These are phyloP conservation scores for Hypsizygus marmoreus DNA, from an alignment of 768 basidiomycete genomes.

Conservation along the genomic window DNA sequence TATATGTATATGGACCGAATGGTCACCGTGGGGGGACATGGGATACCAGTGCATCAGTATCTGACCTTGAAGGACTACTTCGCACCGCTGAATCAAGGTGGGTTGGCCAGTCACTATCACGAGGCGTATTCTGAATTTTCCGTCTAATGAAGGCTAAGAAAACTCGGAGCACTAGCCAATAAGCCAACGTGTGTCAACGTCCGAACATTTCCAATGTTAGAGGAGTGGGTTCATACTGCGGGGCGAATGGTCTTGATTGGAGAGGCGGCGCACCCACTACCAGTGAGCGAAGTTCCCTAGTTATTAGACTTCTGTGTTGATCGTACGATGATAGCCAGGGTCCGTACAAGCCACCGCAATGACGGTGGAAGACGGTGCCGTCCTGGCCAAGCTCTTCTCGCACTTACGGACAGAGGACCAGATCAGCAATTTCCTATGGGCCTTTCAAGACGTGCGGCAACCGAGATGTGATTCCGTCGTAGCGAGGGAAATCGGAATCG, in stretches of 20 bases:
- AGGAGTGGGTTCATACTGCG: slow-evolving; percentile 50
- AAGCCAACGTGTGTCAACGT: slow-evolving; percentile 37
- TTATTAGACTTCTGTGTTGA: not conserved
- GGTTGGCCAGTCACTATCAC: slow-evolving; percentile 2
- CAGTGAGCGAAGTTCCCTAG: slow-evolving; percentile 34
- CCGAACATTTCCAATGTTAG: slow-evolving; percentile 37
- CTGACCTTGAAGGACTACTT: slow-evolving; percentile 30
- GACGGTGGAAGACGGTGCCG: slow-evolving; percentile 60
- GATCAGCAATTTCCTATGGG: slow-evolving; percentile 50
- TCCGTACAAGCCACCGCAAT: slow-evolving; percentile 50
- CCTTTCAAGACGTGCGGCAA: slow-evolving; percentile 58
- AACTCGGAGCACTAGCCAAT: slow-evolving; percentile 36
- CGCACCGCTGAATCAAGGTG: slow-evolving; percentile 40
- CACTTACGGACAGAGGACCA: slow-evolving; percentile 49
- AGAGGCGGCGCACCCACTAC: slow-evolving; percentile 56
- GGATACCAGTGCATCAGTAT: slow-evolving; percentile 26
- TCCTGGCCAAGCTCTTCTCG: slow-evolving; percentile 60
- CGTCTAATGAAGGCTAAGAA: slow-evolving; percentile 30
- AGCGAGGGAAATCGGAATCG: slow-evolving; percentile 42
- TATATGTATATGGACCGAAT: slow-evolving; percentile 29
- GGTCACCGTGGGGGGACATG: slow-evolving; percentile 29
- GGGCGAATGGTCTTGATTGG: slow-evolving; percentile 52
- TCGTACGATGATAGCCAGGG: slow-evolving; percentile 39
- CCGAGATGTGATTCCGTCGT: slow-evolving; percentile 45
- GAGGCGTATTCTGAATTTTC: not conserved